These are phyloP conservation scores for Dipodascopsis uninucleata DNA, from an alignment of 805 yeast genomes.

Conservation along the genomic window DNA sequence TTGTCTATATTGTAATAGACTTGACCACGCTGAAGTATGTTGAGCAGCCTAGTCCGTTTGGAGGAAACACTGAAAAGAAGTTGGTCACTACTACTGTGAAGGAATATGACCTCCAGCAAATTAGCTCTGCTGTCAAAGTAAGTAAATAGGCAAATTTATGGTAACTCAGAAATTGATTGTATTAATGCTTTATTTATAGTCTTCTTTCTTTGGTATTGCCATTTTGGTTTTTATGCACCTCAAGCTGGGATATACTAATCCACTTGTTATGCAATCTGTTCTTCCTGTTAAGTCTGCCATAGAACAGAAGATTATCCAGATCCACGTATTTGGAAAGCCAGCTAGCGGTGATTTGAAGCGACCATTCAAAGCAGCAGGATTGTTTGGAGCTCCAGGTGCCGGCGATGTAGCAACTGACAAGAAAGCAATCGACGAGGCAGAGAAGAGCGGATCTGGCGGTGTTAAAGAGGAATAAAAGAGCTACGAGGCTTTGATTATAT, in stretches of 20 bases:
- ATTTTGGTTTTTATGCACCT: constrained; percentile 99
- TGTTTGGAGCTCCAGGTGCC: constrained; percentile 49
- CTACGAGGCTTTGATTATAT: neutral
- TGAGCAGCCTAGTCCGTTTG: constrained; percentile 74
- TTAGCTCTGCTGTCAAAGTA: constrained; percentile 57
- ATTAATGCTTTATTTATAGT: constrained; percentile 36
- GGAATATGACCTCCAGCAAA: constrained; percentile 90
- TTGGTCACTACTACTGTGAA: constrained; percentile 86
- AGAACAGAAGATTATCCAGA: constrained; percentile 85
- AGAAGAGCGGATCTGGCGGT: constrained; percentile 74
- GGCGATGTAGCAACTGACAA: constrained; percentile 73
- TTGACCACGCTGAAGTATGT: constrained; percentile 88
- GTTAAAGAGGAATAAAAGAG: constrained; percentile 71
- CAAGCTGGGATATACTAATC: constrained; percentile 96
- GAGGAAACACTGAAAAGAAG: constrained; percentile 68
- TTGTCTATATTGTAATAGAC: constrained; percentile 36
- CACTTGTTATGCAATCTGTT: constrained; percentile 89
- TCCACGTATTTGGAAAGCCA: constrained; percentile 77
- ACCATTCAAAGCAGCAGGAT: constrained; percentile 87
- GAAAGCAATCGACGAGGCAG: constrained; percentile 79
- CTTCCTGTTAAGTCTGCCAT: constrained; percentile 85
- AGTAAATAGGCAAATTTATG: neutral
- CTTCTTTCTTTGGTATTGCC: constrained; percentile 82
- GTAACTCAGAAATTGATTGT: neutral
- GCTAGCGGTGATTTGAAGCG: constrained; percentile 90